Evolutionary conservation across 441 rosid species (phyloP).

Genomic region (Francoa sonchifolia): DNA sequence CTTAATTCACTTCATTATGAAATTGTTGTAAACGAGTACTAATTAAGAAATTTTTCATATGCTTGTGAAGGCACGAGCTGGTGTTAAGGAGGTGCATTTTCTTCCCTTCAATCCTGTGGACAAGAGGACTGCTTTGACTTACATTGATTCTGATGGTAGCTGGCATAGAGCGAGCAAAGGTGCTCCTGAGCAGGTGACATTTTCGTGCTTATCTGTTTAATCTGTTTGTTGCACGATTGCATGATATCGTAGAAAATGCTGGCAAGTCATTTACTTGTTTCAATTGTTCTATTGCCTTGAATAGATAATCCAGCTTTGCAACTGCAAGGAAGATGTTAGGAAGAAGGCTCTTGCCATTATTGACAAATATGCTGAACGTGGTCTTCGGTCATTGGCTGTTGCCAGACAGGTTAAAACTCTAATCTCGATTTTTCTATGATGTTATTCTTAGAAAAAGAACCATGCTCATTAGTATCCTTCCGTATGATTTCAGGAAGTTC

Average conservation of each 20-base stretch:
- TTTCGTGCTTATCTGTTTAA: neutral
- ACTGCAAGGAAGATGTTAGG: constrained; percentile 52
- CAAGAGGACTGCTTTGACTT: constrained; percentile 88
- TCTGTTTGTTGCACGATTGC: neutral
- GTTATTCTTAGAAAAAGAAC: neutral
- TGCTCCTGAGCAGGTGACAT: constrained; percentile 85
- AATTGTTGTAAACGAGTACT: neutral
- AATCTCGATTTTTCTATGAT: too few species aligned
- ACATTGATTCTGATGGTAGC: constrained; percentile 48
- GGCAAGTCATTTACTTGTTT: constrained; percentile 1
- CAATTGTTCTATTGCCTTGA: constrained; percentile 6
- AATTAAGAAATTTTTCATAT: neutral
- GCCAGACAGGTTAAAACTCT: constrained; percentile 52
- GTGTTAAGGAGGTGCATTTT: constrained; percentile 80
- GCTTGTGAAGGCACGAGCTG: constrained; percentile 82
- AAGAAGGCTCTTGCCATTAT: constrained; percentile 48
- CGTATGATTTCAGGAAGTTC: constrained; percentile 31
- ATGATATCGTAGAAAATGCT: neutral
- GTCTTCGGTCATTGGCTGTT: constrained; percentile 66
- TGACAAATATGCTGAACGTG: too few species aligned
- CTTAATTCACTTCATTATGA: neutral
- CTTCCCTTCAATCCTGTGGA: constrained; percentile 88
- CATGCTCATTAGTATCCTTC: constrained; percentile 2
- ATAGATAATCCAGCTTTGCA: constrained; percentile 64
- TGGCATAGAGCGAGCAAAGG: constrained; percentile 96